These are phyloP conservation scores for Trypanosoma avium DNA, from an alignment of 208 protist genomes.

Conservation along the genomic window DNA sequence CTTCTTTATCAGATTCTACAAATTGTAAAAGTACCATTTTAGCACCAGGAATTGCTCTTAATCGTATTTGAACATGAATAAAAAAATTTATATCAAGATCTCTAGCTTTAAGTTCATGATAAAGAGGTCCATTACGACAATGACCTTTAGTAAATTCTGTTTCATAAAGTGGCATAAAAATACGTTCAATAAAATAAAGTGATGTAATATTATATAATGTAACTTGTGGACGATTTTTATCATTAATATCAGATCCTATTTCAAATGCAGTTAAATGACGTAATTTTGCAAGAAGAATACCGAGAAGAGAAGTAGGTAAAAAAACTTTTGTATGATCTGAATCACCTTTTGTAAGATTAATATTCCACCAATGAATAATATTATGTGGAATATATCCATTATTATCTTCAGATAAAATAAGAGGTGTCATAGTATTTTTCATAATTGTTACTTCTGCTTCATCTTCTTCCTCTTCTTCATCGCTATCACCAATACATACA, in stretches of 20 bases:
- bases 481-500: conserved; percentile 27
- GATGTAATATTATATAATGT: background rate
- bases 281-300: conserved; percentile 6
- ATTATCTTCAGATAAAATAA: conserved; percentile 19
- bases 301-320: conserved; percentile 6
- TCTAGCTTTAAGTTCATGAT: conserved; percentile 7
- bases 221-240: background rate
- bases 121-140: conserved; percentile 11
- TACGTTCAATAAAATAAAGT: conserved; percentile 16
- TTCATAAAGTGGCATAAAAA: conserved; percentile 6
- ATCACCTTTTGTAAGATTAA: conserved; percentile 5
- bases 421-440: conserved; percentile 18
- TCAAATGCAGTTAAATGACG: conserved; percentile 6
- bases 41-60: background rate
- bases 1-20: background rate
- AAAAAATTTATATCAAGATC: conserved; percentile 13
- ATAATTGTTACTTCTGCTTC: conserved; percentile 21
- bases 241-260: background rate
- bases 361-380: conserved; percentile 19
- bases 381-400: conserved; percentile 18
- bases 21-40: background rate
- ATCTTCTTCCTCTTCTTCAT: conserved; percentile 29
- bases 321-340: background rate
- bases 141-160: background rate
- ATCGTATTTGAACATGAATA: conserved; percentile 15